Evolutionary conservation across 1,284 basidiomycete species (phyloP), one percentile per base, ranked within the genome.

Genomic region (Trametes sp.): DNA sequence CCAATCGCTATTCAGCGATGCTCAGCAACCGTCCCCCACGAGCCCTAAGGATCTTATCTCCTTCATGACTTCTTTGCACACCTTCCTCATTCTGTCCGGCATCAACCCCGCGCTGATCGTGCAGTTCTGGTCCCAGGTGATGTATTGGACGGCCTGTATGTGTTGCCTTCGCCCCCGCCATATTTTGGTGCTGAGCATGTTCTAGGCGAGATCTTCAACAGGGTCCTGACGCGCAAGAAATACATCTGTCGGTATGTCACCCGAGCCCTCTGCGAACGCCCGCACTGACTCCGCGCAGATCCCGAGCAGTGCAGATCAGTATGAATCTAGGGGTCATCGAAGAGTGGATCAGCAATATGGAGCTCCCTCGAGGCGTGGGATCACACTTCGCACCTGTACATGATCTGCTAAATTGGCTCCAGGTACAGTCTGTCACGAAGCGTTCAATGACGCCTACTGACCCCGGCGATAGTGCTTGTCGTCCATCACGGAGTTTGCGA

Each of bases 61-160:
- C 1, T 90, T 98, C 70, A 84, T 99, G 48, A 93, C 94, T 1
- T 92, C 93, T n/a, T 83, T 98, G 2, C 89, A 98, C 63, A 89
- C 93, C 19, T 79, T 98, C 33, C 82, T 99, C 13, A 88, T 90
- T 51, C 80, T 96, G 23, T 95, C 96, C 66, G 93, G 97, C 64
- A 87, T 98, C 68, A 98, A 98, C 73, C 96, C 97, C 11, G 90
- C 87, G 1, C 82, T 98, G 49, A 90, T 92, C 62, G 89, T 93
- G 16, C 97, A 99, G 75, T 84, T 95, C 48, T 96, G 96, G 86
- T 97, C 95, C 0, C 97, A 99, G 78, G 88, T 98, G 21, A 89
- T 96, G 80, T 97, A 95, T 73, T 97, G 95, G 95, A 89, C 89
- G 51, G 86, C 90, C 28, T 92, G 92, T 92, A 75, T 5, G 48